Evolutionary conservation across 164 flowering plant species (phyloP), one percentile per base, ranked within the genome.

Genomic region (Aristolochia californica): DNA sequence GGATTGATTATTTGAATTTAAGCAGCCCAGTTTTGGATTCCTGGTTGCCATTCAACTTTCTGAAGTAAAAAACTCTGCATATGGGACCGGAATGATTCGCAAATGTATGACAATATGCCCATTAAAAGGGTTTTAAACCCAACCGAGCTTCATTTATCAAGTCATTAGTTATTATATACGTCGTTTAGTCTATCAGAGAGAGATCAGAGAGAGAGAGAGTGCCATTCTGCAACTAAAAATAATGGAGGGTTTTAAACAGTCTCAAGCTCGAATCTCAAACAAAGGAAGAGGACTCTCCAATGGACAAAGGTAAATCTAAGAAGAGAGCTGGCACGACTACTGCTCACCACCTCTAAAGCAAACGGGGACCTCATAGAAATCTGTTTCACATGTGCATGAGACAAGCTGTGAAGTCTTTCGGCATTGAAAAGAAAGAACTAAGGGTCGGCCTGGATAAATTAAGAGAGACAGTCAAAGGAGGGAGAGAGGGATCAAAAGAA

Each of bases 251-350:
- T 48, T 53, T 48, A 57, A 60, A 62, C 57, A 18, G 40, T 25
- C 54, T 57, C 58, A 64, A 68, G 72, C 72, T 68, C 68, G 68
- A 64, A 64, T 68, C 67, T 68, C 68, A 64, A 68, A 56, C 43
- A 17, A 7, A 10, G 45, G 28, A 34, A 51, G 58, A 66, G 52
- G 64, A 49, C 50, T 51, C 5, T 13, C 54, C 22, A 14, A 51
- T 61, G 66, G 59, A 38, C 48, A 64, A 55, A 34, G 38, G 48
- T 25, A 52, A 58, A 58, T 24, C 58, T 58, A 0, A 55, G 55
- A 47, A 17, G 45, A 22, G 28, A 26, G 17, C n/a, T n/a, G n/a
- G n/a, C 54, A 21, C 48, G 53, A 14, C 20, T 23, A 15, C 25
- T 44, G 47, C 45, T 30, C 54, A 59, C 62, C 54, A 30, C 21